Evolutionary conservation across 2,329 filamentous ascomycete species (phyloP).

Genomic region (Arthrobotrys musiformis): DNA sequence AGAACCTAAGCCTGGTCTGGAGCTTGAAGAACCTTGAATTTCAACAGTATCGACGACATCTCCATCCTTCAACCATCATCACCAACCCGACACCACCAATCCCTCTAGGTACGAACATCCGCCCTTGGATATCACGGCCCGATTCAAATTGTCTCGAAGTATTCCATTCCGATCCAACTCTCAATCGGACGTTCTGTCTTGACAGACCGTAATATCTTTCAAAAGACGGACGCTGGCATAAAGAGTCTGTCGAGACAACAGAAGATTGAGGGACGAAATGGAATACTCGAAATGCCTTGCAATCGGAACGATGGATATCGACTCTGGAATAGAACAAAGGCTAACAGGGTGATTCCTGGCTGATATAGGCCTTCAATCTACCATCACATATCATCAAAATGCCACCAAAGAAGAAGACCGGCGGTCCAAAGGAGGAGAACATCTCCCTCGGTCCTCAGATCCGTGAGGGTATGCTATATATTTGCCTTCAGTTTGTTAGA

Average conservation of each 20-base stretch:
- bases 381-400: conserved; percentile 66
- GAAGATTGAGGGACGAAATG: conserved; percentile 21
- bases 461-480: conserved; percentile 77
- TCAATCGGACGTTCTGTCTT: conserved; percentile 18
- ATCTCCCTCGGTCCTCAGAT: conserved; percentile 97
- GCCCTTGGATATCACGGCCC: neutral
- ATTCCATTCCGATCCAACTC: conserved; percentile 25
- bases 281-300: conserved; percentile 10
- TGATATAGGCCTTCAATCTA: conserved; percentile 39
- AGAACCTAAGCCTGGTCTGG: conserved; percentile 7
- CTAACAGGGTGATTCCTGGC: conserved; percentile 42
- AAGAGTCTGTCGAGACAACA: conserved; percentile 26
- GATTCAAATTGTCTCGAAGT: conserved; percentile 5
- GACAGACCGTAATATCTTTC: conserved; percentile 12
- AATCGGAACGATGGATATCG: conserved; percentile 5
- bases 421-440: conserved; percentile 86
- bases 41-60: conserved; percentile 47
- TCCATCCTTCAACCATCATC: conserved; percentile 43
- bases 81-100: conserved; percentile 40
- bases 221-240: conserved; percentile 15
- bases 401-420: conserved; percentile 90
- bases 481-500: conserved; percentile 27
- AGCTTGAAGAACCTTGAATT: conserved; percentile 49
- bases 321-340: conserved; percentile 11
- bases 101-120: conserved; percentile 48